These are phyloP conservation scores for Primulina eburnea DNA, from an alignment of 257 asterid species.

Conservation along the genomic window DNA sequence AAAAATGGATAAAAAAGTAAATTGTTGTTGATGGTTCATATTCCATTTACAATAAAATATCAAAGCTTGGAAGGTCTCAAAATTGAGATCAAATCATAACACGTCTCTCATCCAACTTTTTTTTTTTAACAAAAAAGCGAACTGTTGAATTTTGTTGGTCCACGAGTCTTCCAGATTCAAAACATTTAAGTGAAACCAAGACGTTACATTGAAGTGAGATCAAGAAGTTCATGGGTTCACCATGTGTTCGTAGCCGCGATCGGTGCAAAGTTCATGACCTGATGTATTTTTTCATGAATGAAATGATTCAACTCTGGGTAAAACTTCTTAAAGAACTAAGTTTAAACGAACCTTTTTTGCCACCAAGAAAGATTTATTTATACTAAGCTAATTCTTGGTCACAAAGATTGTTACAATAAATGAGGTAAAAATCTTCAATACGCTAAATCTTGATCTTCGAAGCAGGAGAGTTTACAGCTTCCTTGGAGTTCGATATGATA, in stretches of 20 bases:
- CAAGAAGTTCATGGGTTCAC: too few relatives aligned
- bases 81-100: too few relatives aligned
- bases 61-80: too few relatives aligned
- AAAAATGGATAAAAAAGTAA: too few relatives aligned
- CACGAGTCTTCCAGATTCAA: too few relatives aligned
- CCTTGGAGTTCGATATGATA: conserved; percentile 50
- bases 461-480: conserved; percentile 27
- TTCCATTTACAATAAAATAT: too few relatives aligned
- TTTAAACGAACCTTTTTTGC: background rate
- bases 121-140: too few relatives aligned
- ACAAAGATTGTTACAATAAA: background rate
- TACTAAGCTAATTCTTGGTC: background rate
- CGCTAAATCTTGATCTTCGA: background rate
- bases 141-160: too few relatives aligned
- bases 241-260: background rate
- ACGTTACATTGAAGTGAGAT: too few relatives aligned
- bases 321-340: background rate
- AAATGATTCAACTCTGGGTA: background rate
- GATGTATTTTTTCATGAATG: background rate
- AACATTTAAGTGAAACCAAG: too few relatives aligned
- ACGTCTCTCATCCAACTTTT: too few relatives aligned
- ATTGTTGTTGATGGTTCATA: too few relatives aligned
- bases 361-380: background rate
- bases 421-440: background rate
- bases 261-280: background rate